A percentile compares a stretch with the other conserved stretches of the same genome.
Evolutionary conservation across 1,284 basidiomycete species (phyloP).

Genomic region (Microbotryum violaceum): DNA sequence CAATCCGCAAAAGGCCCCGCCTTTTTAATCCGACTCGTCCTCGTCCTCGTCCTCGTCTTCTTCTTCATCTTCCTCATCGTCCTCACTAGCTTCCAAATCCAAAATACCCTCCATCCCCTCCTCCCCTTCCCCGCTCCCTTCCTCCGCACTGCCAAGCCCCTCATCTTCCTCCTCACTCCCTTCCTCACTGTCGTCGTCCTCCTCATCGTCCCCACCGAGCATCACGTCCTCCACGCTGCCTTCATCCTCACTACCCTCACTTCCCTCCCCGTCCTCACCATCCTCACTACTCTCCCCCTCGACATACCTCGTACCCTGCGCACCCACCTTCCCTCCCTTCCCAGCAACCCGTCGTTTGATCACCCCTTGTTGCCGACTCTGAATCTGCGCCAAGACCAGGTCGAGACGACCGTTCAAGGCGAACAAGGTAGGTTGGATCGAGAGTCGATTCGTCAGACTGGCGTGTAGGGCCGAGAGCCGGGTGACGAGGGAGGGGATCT

Average conservation of each 20-base stretch:
- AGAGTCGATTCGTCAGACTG: slow-evolving; percentile 65
- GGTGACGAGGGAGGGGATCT: slow-evolving; percentile 31
- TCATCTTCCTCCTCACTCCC: slow-evolving; percentile 18
- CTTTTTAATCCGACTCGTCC: slow-evolving; percentile 7
- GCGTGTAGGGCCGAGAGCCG: slow-evolving; percentile 57
- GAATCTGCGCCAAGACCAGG: slow-evolving; percentile 67
- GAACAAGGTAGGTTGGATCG: slow-evolving; percentile 35
- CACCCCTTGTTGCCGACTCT: slow-evolving; percentile 30
- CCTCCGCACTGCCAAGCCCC: background rate
- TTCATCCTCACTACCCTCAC: slow-evolving; percentile 50
- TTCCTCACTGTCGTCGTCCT: slow-evolving; percentile 26
- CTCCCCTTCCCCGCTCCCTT: too few relatives aligned
- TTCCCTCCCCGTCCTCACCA: slow-evolving; percentile 47
- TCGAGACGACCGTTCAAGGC: slow-evolving; percentile 62
- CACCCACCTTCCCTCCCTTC: slow-evolving; percentile 35
- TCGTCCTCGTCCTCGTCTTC: slow-evolving; percentile 7
- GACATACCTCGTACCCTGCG: slow-evolving; percentile 47
- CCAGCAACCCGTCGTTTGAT: slow-evolving; percentile 8
- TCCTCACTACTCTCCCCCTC: slow-evolving; percentile 58
- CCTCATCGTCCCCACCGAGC: slow-evolving; percentile 19
- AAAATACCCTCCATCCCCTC: slow-evolving; percentile 1
- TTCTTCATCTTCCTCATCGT: slow-evolving; percentile 4
- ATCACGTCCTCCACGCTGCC: slow-evolving; percentile 50
- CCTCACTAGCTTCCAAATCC: slow-evolving; percentile 11
- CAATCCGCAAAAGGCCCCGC: too few relatives aligned